phyloP scores from a whole-genome alignment of 148 eudicot genomes.

The Camellia japonica region DNA sequence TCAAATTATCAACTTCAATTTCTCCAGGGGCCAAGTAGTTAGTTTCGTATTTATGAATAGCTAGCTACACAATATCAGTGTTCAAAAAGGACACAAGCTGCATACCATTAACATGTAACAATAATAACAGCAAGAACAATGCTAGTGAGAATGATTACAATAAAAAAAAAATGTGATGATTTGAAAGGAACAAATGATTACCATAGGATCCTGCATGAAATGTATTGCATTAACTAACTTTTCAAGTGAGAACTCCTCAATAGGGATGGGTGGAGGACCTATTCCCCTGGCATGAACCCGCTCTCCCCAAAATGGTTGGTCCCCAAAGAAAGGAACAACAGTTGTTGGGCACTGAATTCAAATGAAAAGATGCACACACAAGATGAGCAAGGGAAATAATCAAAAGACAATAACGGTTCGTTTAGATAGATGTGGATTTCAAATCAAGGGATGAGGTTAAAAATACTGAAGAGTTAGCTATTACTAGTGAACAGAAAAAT shows the following conservation, averaged over 20 bases:
- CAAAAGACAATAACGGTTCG: neutral
- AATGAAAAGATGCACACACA: constrained; percentile 1
- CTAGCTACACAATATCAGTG: neutral
- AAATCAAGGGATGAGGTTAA: too few species aligned
- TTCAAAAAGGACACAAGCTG: neutral
- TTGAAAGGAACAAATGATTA: too few species aligned
- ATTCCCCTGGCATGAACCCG: constrained; percentile 75
- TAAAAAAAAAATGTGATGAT: too few species aligned
- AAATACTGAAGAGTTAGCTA: too few species aligned
- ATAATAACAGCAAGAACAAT: neutral
- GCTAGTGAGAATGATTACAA: constrained; percentile 29
- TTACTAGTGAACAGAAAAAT: too few species aligned
- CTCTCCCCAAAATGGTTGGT: constrained; percentile 98
- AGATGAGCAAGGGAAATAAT: neutral
- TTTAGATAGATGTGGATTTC: too few species aligned
- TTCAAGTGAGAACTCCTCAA: constrained; percentile 63
- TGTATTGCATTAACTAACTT: constrained; percentile 61
- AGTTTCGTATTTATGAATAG: neutral
- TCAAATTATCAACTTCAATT: neutral
- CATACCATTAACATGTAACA: neutral
- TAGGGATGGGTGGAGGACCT: constrained; percentile 82
- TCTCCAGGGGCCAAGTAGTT: neutral
- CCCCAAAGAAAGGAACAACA: constrained; percentile 91
- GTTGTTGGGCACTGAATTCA: constrained; percentile 84
- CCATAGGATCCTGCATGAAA: constrained; percentile 73